phyloP scores from a whole-genome alignment of 768 basidiomycete species.

The Russula abietina region DNA sequence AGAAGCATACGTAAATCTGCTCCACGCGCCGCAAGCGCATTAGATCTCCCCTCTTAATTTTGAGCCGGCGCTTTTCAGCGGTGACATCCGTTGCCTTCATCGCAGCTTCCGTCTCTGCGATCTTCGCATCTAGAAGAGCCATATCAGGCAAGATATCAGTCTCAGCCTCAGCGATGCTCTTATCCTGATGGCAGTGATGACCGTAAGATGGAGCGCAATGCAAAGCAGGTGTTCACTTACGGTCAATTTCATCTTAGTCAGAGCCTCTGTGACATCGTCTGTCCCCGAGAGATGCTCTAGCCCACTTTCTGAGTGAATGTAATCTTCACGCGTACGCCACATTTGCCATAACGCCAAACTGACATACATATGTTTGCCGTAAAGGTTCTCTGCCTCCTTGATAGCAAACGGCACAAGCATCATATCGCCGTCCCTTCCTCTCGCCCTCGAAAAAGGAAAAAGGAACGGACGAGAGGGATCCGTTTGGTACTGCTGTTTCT shows the following conservation, averaged over 20 bases:
- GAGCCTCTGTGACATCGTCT: conserved; percentile 47
- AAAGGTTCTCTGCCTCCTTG: conserved; percentile 90
- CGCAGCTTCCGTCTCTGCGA: conserved; percentile 54
- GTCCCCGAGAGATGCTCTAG: conserved; percentile 71
- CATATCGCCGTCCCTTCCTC: conserved; percentile 45
- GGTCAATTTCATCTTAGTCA: conserved; percentile 30
- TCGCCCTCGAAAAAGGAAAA: conserved; percentile 84
- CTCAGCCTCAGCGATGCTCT: conserved; percentile 37
- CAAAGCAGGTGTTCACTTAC: conserved; percentile 22
- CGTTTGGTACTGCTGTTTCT: conserved; percentile 98
- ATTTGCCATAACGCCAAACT: conserved; percentile 86
- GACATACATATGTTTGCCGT: conserved; percentile 84
- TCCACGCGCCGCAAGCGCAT: conserved; percentile 87
- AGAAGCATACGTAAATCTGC: conserved; percentile 74
- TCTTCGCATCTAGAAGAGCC: conserved; percentile 64
- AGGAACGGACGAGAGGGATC: conserved; percentile 91
- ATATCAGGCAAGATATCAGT: conserved; percentile 68
- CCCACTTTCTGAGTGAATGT: conserved; percentile 89
- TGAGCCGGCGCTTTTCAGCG: conserved; percentile 54
- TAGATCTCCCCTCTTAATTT: conserved; percentile 69
- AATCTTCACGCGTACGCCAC: conserved; percentile 94
- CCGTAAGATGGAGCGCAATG: background rate
- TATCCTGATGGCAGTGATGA: conserved; percentile 15
- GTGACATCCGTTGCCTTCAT: conserved; percentile 45
- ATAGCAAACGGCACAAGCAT: conserved; percentile 91